These are phyloP conservation scores for Russula emetica DNA, from an alignment of 768 basidiomycete species.

Conservation along the genomic window DNA sequence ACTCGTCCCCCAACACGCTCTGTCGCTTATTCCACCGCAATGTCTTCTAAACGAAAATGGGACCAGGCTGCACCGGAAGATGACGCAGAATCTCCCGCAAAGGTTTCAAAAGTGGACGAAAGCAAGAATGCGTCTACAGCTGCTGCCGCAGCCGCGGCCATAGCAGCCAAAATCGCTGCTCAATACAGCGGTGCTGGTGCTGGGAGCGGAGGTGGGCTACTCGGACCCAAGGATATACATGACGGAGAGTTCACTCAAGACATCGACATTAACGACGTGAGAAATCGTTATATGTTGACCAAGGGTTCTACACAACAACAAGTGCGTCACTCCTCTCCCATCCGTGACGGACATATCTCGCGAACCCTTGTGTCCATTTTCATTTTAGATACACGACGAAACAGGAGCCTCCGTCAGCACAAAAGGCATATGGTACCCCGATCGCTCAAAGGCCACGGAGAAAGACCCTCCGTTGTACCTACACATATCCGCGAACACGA, in stretches of 20 bases:
- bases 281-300: slow-evolving; percentile 92
- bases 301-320: slow-evolving; percentile 90
- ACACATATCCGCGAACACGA: slow-evolving; percentile 76
- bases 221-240: slow-evolving; percentile 56
- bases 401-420: slow-evolving; percentile 92
- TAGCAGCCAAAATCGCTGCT: slow-evolving; percentile 93
- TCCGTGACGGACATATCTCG: not conserved
- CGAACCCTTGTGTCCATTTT: not conserved
- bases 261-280: slow-evolving; percentile 94
- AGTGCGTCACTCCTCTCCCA: slow-evolving; percentile 42
- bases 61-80: slow-evolving; percentile 57
- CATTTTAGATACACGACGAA: slow-evolving; percentile 74
- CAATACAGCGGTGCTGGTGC: slow-evolving; percentile 55
- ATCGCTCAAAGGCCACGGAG: slow-evolving; percentile 83
- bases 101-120: slow-evolving; percentile 47
- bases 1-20: not conserved
- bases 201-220: slow-evolving; percentile 39
- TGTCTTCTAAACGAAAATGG: slow-evolving; percentile 81
- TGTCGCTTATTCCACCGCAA: slow-evolving; percentile 28
- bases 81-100: slow-evolving; percentile 43
- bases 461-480: slow-evolving; percentile 92
- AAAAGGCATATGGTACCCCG: slow-evolving; percentile 95
- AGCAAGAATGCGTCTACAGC: slow-evolving; percentile 63
- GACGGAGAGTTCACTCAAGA: slow-evolving; percentile 83
- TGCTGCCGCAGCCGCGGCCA: slow-evolving; percentile 76